A percentile compares a stretch with the other conserved stretches of the same genome.
phyloP scores from a whole-genome alignment of 2,329 filamentous ascomycete species.

The Aureobasidium lini region DNA sequence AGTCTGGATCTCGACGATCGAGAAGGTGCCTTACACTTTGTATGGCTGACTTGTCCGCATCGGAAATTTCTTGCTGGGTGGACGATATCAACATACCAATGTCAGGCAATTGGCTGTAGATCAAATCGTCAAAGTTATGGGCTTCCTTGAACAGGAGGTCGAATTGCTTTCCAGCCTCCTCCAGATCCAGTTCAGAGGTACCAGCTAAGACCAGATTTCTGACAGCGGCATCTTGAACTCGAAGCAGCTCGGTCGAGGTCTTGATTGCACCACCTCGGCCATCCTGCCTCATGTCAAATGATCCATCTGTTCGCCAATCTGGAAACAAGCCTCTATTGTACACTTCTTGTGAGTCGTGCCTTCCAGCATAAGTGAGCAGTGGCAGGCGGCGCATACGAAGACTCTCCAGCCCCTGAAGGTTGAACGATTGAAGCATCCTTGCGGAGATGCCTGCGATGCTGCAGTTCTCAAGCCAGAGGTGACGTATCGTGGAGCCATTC shows the following conservation, averaged over 20 bases:
- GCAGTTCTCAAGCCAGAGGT: constrained; percentile 41
- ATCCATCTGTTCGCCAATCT: constrained; percentile 19
- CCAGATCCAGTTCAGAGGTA: background rate
- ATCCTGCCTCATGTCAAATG: constrained; percentile 18
- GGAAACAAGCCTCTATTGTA: constrained; percentile 23
- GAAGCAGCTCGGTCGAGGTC: background rate
- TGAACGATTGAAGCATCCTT: constrained; percentile 16
- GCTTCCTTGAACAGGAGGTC: constrained; percentile 11
- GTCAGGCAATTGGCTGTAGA: constrained; percentile 15
- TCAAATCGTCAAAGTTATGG: constrained; percentile 17
- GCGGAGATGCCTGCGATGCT: constrained; percentile 26
- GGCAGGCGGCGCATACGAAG: constrained; percentile 35
- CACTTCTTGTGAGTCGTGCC: constrained; percentile 12
- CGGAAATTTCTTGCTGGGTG: background rate
- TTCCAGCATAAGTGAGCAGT: constrained; percentile 19
- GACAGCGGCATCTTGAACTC: constrained; percentile 19
- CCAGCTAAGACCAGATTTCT: background rate
- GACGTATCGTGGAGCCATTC: constrained; percentile 27
- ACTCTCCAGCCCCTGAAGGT: constrained; percentile 31
- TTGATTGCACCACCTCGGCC: constrained; percentile 18
- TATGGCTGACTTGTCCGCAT: background rate
- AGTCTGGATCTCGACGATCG: background rate
- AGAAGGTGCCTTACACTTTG: background rate
- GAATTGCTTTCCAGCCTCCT: background rate
- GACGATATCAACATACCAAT: background rate